phyloP scores from a whole-genome alignment of 495 filamentous ascomycete species.

The Daldinia bambusicola region DNA sequence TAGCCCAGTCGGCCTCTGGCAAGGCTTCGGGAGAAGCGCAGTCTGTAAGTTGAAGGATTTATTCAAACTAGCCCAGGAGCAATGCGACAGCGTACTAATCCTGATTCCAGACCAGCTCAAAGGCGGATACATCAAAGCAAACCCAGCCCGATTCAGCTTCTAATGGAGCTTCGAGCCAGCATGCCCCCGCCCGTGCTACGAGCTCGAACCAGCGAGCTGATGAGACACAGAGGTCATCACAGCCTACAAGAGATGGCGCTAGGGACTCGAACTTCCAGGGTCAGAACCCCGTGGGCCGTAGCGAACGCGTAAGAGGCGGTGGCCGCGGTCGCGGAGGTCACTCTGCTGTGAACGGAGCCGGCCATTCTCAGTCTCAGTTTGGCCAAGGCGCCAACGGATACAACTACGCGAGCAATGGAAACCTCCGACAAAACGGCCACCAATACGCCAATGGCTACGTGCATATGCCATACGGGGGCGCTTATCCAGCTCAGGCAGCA shows the following conservation, averaged over 20 bases:
- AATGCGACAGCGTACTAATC: not conserved
- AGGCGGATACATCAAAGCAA: conserved; percentile 38
- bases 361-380: conserved; percentile 41
- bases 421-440: conserved; percentile 63
- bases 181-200: conserved; percentile 10
- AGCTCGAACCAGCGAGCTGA: conserved; percentile 35
- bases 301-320: conserved; percentile 40
- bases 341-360: conserved; percentile 28
- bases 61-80: not conserved
- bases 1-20: conserved; percentile 29
- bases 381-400: conserved; percentile 31
- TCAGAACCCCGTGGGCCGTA: conserved; percentile 32
- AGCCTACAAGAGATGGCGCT: conserved; percentile 34
- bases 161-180: conserved; percentile 25
- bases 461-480: conserved; percentile 43
- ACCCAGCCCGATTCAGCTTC: conserved; percentile 27
- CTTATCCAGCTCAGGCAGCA: conserved; percentile 35
- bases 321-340: conserved; percentile 44
- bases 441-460: conserved; percentile 49
- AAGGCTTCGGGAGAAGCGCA: conserved; percentile 29
- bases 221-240: conserved; percentile 33
- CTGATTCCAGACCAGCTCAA: conserved; percentile 25
- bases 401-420: conserved; percentile 35
- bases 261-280: conserved; percentile 39
- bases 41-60: conserved; percentile 35